These are phyloP conservation scores for Colletotrichum liaoningense DNA, from an alignment of 2,329 filamentous ascomycete species.

Conservation along the genomic window DNA sequence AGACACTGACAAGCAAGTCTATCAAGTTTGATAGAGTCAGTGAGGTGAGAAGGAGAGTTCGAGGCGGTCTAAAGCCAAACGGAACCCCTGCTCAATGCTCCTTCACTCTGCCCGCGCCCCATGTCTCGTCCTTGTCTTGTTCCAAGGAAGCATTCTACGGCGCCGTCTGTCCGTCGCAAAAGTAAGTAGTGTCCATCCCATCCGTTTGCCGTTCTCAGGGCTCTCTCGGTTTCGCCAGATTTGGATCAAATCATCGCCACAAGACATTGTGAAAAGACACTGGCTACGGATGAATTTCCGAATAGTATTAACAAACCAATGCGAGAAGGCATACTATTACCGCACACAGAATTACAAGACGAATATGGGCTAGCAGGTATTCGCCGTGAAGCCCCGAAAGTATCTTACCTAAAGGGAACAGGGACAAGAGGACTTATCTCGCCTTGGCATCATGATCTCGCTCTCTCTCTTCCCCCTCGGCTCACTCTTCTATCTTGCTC, in stretches of 20 bases:
- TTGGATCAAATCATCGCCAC: slow-evolving; percentile 17
- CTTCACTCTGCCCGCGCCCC: slow-evolving; percentile 6
- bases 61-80: slow-evolving; percentile 34
- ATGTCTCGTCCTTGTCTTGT: slow-evolving; percentile 17
- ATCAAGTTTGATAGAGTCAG: slow-evolving; percentile 28
- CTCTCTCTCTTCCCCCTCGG: neutral
- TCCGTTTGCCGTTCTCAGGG: slow-evolving; percentile 1
- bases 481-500: neutral
- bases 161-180: slow-evolving; percentile 5
- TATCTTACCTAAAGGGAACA: slow-evolving; percentile 11
- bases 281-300: neutral
- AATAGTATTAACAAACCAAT: slow-evolving; percentile 1
- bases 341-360: neutral
- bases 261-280: slow-evolving; percentile 5
- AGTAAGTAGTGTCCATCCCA: neutral
- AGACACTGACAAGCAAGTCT: slow-evolving; percentile 5
- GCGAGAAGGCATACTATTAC: neutral
- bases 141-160: slow-evolving; percentile 25
- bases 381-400: slow-evolving; percentile 7
- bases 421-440: slow-evolving; percentile 16
- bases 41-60: slow-evolving; percentile 30
- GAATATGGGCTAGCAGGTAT: neutral
- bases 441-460: slow-evolving; percentile 30
- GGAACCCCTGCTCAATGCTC: slow-evolving; percentile 25
- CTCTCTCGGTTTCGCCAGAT: slow-evolving; percentile 4